phyloP scores from a whole-genome alignment of 2,329 filamentous ascomycete genomes.

The Ceratocystiopsis minuta region DNA sequence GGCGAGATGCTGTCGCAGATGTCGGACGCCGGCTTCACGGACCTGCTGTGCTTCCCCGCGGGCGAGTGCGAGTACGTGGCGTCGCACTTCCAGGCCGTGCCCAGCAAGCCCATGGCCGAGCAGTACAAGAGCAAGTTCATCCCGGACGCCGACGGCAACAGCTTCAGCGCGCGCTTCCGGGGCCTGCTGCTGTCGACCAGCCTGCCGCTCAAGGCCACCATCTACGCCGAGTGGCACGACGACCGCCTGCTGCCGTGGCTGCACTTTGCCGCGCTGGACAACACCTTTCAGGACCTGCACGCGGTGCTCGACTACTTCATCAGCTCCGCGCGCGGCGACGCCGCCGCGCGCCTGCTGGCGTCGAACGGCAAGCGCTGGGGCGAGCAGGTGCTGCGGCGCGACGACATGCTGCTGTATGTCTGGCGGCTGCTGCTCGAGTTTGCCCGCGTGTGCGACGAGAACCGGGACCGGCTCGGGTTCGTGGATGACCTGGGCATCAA shows the following conservation, averaged over 20 bases:
- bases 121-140: conserved; percentile 46
- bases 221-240: conserved; percentile 63
- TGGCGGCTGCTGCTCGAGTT: conserved; percentile 43
- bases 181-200: conserved; percentile 46
- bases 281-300: conserved; percentile 48
- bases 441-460: conserved; percentile 29
- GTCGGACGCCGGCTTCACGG: conserved; percentile 26
- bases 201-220: conserved; percentile 51
- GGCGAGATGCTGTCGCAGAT: conserved; percentile 23
- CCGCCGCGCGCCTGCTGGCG: conserved; percentile 41
- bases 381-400: conserved; percentile 38
- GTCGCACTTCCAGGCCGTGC: conserved; percentile 17
- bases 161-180: conserved; percentile 43
- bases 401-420: conserved; percentile 50
- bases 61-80: conserved; percentile 21
- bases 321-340: conserved; percentile 30
- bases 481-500: conserved; percentile 21
- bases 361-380: conserved; percentile 42
- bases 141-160: conserved; percentile 54
- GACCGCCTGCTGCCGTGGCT: conserved; percentile 49
- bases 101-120: conserved; percentile 23
- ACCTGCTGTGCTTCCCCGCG: conserved; percentile 19
- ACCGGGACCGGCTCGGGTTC: conserved; percentile 24
- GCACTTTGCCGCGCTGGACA: conserved; percentile 57
- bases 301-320: conserved; percentile 44